These are phyloP conservation scores for Cryptococcus jaspeensis DNA, from an alignment of 1,284 basidiomycete genomes.

Conservation along the genomic window DNA sequence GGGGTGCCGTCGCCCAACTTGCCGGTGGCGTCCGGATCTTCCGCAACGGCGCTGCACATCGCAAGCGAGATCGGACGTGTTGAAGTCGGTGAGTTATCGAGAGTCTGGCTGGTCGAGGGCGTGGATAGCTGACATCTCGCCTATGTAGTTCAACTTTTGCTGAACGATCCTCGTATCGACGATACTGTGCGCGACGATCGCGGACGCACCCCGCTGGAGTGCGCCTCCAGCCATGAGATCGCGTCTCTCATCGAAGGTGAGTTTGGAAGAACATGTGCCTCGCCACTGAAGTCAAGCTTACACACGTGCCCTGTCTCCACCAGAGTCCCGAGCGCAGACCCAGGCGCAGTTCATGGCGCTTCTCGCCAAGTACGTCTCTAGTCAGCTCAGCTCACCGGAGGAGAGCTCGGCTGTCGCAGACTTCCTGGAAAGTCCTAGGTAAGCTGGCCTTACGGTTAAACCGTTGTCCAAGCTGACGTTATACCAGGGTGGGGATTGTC, in stretches of 20 bases:
- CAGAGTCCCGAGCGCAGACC: constrained; percentile 77
- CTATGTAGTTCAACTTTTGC: constrained; percentile 59
- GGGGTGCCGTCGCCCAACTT: constrained; percentile 59
- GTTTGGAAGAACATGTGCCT: constrained; percentile 24
- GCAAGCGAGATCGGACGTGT: constrained; percentile 75
- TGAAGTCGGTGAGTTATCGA: constrained; percentile 60
- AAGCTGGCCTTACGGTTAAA: constrained; percentile 49
- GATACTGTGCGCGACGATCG: constrained; percentile 73
- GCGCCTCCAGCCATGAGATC: constrained; percentile 61
- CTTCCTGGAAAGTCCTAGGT: constrained; percentile 61
- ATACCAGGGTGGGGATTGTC: constrained; percentile 38
- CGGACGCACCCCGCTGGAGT: constrained; percentile 70
- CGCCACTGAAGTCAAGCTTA: not conserved
- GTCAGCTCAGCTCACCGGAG: constrained; percentile 52
- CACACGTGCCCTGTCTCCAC: not conserved
- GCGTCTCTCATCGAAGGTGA: constrained; percentile 74
- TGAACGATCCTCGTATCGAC: constrained; percentile 76
- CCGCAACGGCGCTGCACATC: constrained; percentile 81
- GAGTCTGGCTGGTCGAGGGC: constrained; percentile 14
- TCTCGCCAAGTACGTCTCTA: constrained; percentile 70
- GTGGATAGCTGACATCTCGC: not conserved
- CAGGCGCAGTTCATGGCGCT: constrained; percentile 73
- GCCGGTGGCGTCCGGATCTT: constrained; percentile 62
- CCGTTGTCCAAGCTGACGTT: not conserved
- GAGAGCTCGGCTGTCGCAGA: constrained; percentile 43